These are phyloP conservation scores for Fusarium bactridioides DNA, from an alignment of 2,329 filamentous ascomycete species.

Conservation along the genomic window DNA sequence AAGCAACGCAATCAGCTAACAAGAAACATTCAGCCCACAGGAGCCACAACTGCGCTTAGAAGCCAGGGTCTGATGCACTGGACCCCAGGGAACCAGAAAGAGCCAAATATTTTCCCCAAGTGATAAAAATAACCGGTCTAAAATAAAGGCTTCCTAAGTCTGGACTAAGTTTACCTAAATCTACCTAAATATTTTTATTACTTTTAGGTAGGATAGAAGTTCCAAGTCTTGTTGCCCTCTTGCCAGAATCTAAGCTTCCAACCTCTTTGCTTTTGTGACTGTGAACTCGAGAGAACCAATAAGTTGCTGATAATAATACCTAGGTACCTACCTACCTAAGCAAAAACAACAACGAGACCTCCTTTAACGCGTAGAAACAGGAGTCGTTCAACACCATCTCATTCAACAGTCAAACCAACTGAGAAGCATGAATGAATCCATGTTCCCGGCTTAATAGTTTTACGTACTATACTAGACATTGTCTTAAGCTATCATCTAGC, in stretches of 20 bases:
- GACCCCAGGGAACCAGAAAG: not conserved
- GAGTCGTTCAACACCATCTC: not conserved
- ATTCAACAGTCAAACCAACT: conserved; percentile 12
- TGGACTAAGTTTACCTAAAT: not conserved
- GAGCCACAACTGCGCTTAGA: conserved; percentile 29
- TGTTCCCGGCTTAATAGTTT: conserved; percentile 21
- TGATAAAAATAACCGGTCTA: not conserved
- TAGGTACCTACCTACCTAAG: too few relatives aligned
- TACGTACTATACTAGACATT: not conserved
- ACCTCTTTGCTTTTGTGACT: conserved; percentile 13
- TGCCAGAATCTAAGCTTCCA: not conserved
- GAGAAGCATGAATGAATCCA: conserved; percentile 6
- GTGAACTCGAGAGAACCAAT: conserved; percentile 12
- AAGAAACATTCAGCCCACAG: conserved; percentile 8
- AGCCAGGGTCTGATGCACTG: not conserved
- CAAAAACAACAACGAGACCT: not conserved
- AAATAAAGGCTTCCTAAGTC: not conserved
- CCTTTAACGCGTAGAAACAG: not conserved
- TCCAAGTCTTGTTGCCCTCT: not conserved
- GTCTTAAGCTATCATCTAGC: not conserved
- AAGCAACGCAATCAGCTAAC: conserved; percentile 21
- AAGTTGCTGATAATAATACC: not conserved
- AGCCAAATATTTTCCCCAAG: not conserved
- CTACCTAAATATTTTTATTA: not conserved
- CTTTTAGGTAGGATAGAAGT: too few relatives aligned